Conservation (phyloP, 768 basidiomycete species). For the Psilocybe cyanescens region DNA sequence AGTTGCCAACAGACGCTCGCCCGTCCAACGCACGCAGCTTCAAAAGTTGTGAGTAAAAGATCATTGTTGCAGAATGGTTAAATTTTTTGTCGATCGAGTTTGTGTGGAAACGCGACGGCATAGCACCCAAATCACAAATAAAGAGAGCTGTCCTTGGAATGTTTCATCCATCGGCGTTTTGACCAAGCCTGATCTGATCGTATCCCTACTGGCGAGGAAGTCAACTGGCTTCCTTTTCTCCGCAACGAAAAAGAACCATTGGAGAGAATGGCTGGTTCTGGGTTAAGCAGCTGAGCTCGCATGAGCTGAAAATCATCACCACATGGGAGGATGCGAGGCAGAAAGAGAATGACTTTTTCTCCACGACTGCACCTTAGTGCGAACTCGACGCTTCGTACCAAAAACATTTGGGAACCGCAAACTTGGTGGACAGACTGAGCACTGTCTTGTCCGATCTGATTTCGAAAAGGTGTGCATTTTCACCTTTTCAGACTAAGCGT, state of each 20-base stretch:
- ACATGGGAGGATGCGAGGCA: conserved; percentile 67
- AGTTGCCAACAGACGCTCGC: too few relatives aligned
- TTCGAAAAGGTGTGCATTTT: conserved; percentile 50
- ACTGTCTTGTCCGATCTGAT: conserved; percentile 65
- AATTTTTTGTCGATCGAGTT: too few relatives aligned
- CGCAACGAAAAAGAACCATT: conserved; percentile 54
- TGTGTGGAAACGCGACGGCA: too few relatives aligned
- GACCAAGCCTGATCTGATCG: conserved; percentile 53
- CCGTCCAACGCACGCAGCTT: too few relatives aligned
- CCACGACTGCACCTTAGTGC: conserved; percentile 53
- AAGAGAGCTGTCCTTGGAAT: too few relatives aligned
- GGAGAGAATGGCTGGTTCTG: conserved; percentile 64
- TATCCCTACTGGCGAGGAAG: conserved; percentile 52
- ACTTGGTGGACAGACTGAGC: conserved; percentile 62
- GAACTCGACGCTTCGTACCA: conserved; percentile 54
- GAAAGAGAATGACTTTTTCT: conserved; percentile 62
- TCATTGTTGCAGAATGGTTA: too few relatives aligned
- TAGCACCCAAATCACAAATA: too few relatives aligned
- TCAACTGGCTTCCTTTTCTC: conserved; percentile 59
- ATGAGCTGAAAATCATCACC: conserved; percentile 51
- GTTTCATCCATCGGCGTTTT: conserved; percentile 54
- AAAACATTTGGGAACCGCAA: conserved; percentile 56
- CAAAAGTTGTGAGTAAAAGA: too few relatives aligned
- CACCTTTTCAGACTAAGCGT: too few relatives aligned
- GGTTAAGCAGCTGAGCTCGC: conserved; percentile 57